Evolutionary conservation across 768 basidiomycete genomes (phyloP), one percentile per base, ranked within the genome.

Genomic region (Infundibulicybe gibba): DNA sequence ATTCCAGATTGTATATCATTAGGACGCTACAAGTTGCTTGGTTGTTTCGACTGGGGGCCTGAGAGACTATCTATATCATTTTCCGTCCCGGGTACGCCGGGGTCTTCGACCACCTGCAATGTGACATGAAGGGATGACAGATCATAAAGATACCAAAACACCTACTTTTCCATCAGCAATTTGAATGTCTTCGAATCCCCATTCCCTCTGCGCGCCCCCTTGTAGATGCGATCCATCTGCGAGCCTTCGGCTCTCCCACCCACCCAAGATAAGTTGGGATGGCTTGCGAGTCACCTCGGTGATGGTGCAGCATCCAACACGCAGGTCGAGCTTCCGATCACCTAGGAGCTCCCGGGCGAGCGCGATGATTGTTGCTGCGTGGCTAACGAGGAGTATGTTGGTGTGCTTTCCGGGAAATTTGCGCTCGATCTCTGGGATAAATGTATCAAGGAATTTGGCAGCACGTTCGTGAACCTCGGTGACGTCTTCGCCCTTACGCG

Each of bases 151-250:
- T n/a, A 25, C 25, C 25, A 25, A 25, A 40, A 15, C 32, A 15
- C 16, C 30, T 37, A 85, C 87, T 72, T 81, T 70, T 38, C 87
- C 86, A 49, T 77, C 65, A 5, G 71, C 69, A 19, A 83, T 73
- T 56, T 75, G 64, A 8, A 87, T 75, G 60, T 91, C 81, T 54
- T 88, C 84, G 50, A 92, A 82, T 12, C 90, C 90, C 90, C 90
- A 92, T 41, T 87, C 85, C 52, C 87, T 71, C 44, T 75, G 68
- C 2, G 76, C 54, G 1, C 83, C 85, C 2, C 77, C 79, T 20
- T 72, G 70, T 33, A 88, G 63, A 61, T 87, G 83, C 1, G 61
- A 56, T 1, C 79, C 83, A 41, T 81, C 79, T 0, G 75, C 85
- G 19, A 89, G 56, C 30, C 57, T 58, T 32, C 59, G 55, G 5